Evolutionary conservation across 2,329 filamentous ascomycete genomes (phyloP), one percentile per base, ranked within the genome.

Genomic region (Lizonia empirigonia): DNA sequence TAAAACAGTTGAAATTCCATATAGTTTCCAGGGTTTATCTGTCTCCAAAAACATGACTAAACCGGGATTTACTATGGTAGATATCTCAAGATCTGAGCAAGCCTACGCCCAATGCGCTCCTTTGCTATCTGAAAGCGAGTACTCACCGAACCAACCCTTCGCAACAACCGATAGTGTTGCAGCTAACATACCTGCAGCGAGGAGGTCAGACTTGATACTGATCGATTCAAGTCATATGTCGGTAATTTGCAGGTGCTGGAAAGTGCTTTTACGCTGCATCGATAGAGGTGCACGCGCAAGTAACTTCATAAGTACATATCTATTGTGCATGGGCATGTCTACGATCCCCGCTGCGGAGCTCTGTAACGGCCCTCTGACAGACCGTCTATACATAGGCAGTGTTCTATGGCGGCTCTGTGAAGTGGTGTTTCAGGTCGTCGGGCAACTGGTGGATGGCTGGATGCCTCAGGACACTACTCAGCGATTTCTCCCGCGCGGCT

Each of bases 391-490:
- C 46, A 50, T 54, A 47, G 46, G 36, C 15, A 36, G 53, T 46
- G 52, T 48, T 20, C 40, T 34, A 34, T 39, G 49, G 59, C 55
- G 54, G 57, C 50, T 60, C 53, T 55, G 45, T 50, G 27, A 46
- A 49, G 53, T 52, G 44, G 38, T 64, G 63, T 65, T 65, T 64
- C 63, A 65, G 32, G 24, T 46, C 51, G 52, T 50, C 44, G 29
- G 24, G 38, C 51, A 36, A 41, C 45, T 35, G 45, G 30, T 29
- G 34, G 37, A 46, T 44, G 34, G 59, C 39, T 58, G 54, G 56
- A 50, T 20, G 40, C 35, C 36, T 44, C 35, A 27, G 23, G 48
- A 38, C 37, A 46, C 47, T 44, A 44, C 41, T 34, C 44, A 41
- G 34, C 41, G 42, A n/a, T 33, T 24, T 44, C 44, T 37, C 50